Percentiles rank a stretch among this genome's conserved stretches.
Conservation (phyloP, 768 basidiomycete species). For the Paxillus rubicundulus region DNA sequence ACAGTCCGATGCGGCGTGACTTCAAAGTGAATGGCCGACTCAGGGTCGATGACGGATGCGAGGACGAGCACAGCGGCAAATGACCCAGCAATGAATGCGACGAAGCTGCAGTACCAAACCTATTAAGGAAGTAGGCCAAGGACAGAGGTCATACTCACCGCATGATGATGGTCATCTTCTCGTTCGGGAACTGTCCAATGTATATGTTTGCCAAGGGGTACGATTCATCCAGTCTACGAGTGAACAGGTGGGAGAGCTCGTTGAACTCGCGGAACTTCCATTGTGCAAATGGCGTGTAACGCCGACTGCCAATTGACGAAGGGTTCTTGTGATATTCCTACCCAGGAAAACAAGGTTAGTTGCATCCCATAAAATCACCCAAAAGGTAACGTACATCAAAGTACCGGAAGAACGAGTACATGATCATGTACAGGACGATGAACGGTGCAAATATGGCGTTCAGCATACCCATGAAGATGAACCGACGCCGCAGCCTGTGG, state of each 20-base stretch:
- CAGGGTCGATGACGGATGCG: constrained; percentile 90
- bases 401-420: constrained; percentile 99
- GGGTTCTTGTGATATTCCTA: constrained; percentile 99
- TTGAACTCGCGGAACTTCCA: constrained; percentile 99
- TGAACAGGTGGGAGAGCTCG: constrained; percentile 92
- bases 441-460: constrained; percentile 97
- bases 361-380: neutral
- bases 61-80: constrained; percentile 94
- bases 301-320: constrained; percentile 86
- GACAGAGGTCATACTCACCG: constrained; percentile 52
- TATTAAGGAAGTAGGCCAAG: neutral
- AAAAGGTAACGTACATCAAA: constrained; percentile 71
- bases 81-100: constrained; percentile 94
- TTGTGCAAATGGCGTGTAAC: constrained; percentile 91
- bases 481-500: constrained; percentile 71
- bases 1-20: constrained; percentile 92
- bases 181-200: constrained; percentile 97
- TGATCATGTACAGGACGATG: constrained; percentile 91
- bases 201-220: constrained; percentile 92
- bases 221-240: constrained; percentile 80
- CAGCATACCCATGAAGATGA: constrained; percentile 95
- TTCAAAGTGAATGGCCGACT: constrained; percentile 91
- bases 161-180: constrained; percentile 85
- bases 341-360: neutral
- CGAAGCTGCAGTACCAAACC: constrained; percentile 56